Evolutionary conservation across 768 basidiomycete genomes (phyloP).

Genomic region (Sporobolomyces roseus): DNA sequence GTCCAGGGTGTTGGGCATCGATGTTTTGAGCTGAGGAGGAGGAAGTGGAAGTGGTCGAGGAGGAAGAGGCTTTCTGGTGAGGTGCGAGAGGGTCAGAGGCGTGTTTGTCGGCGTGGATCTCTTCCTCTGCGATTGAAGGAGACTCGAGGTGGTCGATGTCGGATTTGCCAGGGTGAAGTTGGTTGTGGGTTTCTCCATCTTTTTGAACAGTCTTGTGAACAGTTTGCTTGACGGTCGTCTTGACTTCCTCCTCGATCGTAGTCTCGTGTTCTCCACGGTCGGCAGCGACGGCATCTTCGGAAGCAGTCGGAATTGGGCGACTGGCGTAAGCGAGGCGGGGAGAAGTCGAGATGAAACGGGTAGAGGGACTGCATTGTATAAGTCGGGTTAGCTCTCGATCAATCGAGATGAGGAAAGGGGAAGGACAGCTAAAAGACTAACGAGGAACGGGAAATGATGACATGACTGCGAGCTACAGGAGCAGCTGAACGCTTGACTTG

Average conservation of each 20-base stretch:
- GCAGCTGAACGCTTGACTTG: constrained; percentile 4
- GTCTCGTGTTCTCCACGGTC: constrained; percentile 12
- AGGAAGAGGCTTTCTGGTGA: constrained; percentile 5
- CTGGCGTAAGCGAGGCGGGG: constrained; percentile 1
- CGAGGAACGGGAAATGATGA: neutral
- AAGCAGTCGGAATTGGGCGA: constrained; percentile 11
- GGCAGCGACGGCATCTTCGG: constrained; percentile 12
- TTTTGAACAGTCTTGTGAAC: neutral
- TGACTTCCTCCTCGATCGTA: neutral
- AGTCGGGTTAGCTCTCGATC: neutral
- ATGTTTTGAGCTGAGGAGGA: neutral
- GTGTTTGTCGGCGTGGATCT: constrained; percentile 27
- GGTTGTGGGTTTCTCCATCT: neutral
- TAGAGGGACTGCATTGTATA: neutral
- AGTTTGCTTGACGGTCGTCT: constrained; percentile 3
- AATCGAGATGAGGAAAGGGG: neutral
- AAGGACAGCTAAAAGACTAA: neutral
- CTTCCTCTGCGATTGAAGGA: constrained; percentile 18
- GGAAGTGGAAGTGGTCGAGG: neutral
- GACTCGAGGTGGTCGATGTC: constrained; percentile 33
- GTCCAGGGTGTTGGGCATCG: constrained; percentile 30
- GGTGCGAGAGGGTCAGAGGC: constrained; percentile 18
- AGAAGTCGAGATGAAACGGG: neutral
- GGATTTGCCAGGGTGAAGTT: constrained; percentile 26
- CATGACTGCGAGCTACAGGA: neutral